phyloP scores from a whole-genome alignment of 2,329 filamentous ascomycete species.

The Penicillium freii region DNA sequence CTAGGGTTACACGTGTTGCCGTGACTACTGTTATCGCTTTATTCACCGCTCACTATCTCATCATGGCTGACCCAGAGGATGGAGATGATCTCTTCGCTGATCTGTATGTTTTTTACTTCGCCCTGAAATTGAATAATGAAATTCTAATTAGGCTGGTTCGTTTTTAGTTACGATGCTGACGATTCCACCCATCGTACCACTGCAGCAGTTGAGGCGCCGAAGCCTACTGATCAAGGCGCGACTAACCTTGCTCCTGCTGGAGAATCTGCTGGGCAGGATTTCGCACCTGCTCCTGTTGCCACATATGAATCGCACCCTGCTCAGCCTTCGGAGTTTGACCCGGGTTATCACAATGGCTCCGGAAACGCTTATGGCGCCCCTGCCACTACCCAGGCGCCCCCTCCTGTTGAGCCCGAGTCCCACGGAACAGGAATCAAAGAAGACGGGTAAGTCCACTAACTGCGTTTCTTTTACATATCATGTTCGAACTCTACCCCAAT shows the following conservation, averaged over 20 bases:
- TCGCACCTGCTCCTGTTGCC: constrained; percentile 32
- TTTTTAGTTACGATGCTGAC: constrained; percentile 64
- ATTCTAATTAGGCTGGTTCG: constrained; percentile 9
- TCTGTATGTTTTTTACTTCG: constrained; percentile 61
- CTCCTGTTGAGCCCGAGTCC: constrained; percentile 32
- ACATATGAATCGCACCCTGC: constrained; percentile 23
- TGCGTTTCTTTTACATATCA: constrained; percentile 22
- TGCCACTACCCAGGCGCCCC: constrained; percentile 17
- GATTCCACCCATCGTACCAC: constrained; percentile 47
- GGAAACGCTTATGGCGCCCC: constrained; percentile 28
- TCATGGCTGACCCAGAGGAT: constrained; percentile 76
- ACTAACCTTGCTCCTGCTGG: constrained; percentile 31
- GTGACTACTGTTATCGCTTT: background rate
- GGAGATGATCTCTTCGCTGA: constrained; percentile 96
- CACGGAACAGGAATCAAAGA: constrained; percentile 66
- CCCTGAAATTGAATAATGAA: background rate
- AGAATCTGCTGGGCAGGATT: constrained; percentile 35
- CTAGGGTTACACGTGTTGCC: background rate
- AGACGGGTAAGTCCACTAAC: constrained; percentile 73
- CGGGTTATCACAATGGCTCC: constrained; percentile 27
- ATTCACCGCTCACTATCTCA: constrained; percentile 24
- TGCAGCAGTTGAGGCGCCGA: constrained; percentile 39
- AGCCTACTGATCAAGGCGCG: constrained; percentile 34
- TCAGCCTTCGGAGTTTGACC: constrained; percentile 25
- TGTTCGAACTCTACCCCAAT: constrained; percentile 6